Conservation (phyloP, 805 yeast species). For the Ogataea henricii region DNA sequence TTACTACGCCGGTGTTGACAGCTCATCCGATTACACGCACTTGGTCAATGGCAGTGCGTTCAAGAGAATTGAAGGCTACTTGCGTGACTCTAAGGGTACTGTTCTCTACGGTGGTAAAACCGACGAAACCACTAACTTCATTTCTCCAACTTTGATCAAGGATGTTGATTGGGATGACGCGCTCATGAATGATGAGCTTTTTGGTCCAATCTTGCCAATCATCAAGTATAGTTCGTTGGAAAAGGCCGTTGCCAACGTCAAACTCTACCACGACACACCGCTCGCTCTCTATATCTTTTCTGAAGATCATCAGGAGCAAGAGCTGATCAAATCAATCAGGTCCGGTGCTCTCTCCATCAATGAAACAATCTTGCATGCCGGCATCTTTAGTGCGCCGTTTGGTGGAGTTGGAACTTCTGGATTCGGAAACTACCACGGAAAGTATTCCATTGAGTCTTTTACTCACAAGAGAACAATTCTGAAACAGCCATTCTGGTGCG, state of each 20-base stretch:
- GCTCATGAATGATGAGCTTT: constrained; percentile 73
- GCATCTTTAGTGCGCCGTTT: constrained; percentile 67
- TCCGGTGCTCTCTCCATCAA: constrained; percentile 75
- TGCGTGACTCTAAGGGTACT: constrained; percentile 53
- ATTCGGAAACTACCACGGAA: constrained; percentile 80
- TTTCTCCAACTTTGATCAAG: constrained; percentile 74
- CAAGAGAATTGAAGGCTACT: constrained; percentile 43
- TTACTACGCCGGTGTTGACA: constrained; percentile 45
- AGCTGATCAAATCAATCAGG: constrained; percentile 55
- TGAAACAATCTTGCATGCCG: constrained; percentile 76
- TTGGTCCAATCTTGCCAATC: constrained; percentile 85
- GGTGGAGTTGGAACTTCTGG: constrained; percentile 93
- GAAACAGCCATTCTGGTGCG: constrained; percentile 63
- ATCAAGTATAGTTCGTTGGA: constrained; percentile 51
- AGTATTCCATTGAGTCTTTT: constrained; percentile 66
- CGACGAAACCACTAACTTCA: constrained; percentile 42
- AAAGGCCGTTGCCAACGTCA: constrained; percentile 47
- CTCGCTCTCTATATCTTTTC: constrained; percentile 77
- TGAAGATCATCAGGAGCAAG: constrained; percentile 46
- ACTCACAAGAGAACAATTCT: constrained; percentile 72
- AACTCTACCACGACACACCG: constrained; percentile 68
- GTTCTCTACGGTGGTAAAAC: constrained; percentile 49
- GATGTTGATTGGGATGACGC: constrained; percentile 67
- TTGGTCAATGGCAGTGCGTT: constrained; percentile 58
- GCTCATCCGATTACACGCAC: constrained; percentile 54